Evolutionary conservation across 2,329 filamentous ascomycete genomes (phyloP), one percentile per base, ranked within the genome.

Genomic region (Sclerotiophoma versabilis): DNA sequence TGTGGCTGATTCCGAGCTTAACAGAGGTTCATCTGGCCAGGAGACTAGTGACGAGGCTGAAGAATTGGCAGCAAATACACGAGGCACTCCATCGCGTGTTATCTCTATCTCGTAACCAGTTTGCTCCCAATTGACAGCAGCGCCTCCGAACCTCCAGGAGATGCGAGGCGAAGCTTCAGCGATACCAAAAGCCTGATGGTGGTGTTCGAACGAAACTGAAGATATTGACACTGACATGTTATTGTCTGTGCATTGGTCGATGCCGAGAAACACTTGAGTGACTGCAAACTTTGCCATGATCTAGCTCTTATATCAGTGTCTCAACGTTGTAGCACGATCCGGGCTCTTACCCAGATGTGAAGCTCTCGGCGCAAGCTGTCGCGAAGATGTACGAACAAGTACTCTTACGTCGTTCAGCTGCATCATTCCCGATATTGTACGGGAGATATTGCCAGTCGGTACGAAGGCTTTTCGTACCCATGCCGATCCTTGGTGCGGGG

Each of bases 141-240:
- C 63, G 2, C 77, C 76, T 3, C 70, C 69, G 38, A 81, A 80
- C 4, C 73, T 62, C 80, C 80, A 83, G 1, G 80, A 81, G 36
- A 83, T 76, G 0, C 80, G 72, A 8, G 80, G 80, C 9, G 68
- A 47, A 0, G 69, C 60, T 48, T 81, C 79, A 2, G 71, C 77
- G 23, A 82, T 80, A 5, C 80, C 80, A 2, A 82, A 59, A 15
- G 76, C 70, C 4, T 62, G 50, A 1, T 69, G 70, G 29, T 80
- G 76, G 42, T 80, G 77, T 59, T 80, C 78, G 46, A 80, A 79
- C 27, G 54, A 71, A 9, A 80, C 50, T 29, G 72, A 67, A 0
- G 72, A 70, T 10, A 80, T 77, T 9, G 72, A 70, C 5, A 79
- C 68, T 27, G 75, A 67, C 76, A 78, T 78, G 12, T 26, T 34